Conservation (phyloP, 2,329 filamentous ascomycete species). For the Helotiales sp. region DNA sequence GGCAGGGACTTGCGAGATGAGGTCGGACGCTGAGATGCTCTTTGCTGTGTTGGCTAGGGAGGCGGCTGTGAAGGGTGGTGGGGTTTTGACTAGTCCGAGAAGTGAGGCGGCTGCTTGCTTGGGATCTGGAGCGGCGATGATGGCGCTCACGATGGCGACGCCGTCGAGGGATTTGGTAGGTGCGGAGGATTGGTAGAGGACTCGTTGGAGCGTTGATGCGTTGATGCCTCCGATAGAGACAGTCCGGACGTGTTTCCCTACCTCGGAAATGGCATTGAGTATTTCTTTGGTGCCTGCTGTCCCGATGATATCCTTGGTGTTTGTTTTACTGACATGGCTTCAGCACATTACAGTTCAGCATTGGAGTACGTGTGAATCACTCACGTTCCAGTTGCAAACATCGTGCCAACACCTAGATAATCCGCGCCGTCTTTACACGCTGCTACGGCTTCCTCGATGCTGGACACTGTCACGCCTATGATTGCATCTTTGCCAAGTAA, state of each 20-base stretch:
- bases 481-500: constrained; percentile 79
- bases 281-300: constrained; percentile 72
- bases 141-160: constrained; percentile 87
- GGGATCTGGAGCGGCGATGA: constrained; percentile 75
- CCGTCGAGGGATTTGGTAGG: constrained; percentile 70
- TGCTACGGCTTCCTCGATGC: constrained; percentile 69
- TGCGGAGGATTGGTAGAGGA: constrained; percentile 70
- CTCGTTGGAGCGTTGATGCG: constrained; percentile 71
- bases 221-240: constrained; percentile 94
- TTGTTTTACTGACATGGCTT: constrained; percentile 69
- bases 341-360: constrained; percentile 13
- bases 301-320: constrained; percentile 83
- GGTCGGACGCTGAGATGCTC: constrained; percentile 33
- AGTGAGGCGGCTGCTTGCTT: constrained; percentile 66
- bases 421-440: constrained; percentile 81
- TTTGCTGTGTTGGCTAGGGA: constrained; percentile 22
- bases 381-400: constrained; percentile 83
- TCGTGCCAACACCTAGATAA: constrained; percentile 89
- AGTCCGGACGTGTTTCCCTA: constrained; percentile 55
- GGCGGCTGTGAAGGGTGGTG: constrained; percentile 38
- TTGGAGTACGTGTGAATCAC: not conserved
- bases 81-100: constrained; percentile 53
- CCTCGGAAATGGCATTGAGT: constrained; percentile 58
- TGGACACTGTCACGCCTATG: constrained; percentile 87
- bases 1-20: constrained; percentile 34